phyloP scores from a whole-genome alignment of 306 rosid genomes.

The Dalbergia cochinchinensis region DNA sequence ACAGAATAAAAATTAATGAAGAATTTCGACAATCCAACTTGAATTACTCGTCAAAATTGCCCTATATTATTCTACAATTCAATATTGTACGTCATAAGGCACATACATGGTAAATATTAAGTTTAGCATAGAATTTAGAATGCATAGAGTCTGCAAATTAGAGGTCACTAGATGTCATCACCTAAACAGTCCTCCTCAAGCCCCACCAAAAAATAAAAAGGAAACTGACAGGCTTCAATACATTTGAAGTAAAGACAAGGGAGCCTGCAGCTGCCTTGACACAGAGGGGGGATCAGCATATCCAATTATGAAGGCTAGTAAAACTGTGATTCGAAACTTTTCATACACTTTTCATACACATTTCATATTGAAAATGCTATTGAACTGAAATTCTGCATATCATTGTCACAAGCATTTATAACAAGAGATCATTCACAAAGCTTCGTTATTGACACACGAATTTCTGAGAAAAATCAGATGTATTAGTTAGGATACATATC shows the following conservation, averaged over 20 bases:
- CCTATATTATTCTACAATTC: not conserved
- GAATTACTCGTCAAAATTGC: not conserved
- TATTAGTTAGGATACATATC: not conserved
- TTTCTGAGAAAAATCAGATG: not conserved
- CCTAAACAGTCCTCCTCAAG: not conserved
- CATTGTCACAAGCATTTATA: not conserved
- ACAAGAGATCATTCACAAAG: not conserved
- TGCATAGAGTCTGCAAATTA: not conserved
- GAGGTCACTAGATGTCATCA: not conserved
- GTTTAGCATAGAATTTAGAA: not conserved
- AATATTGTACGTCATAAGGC: not conserved
- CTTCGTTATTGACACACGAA: not conserved
- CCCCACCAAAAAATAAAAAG: not conserved
- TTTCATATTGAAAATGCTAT: not conserved
- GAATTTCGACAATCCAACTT: slow-evolving; percentile 16
- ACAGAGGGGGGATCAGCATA: not conserved
- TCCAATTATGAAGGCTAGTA: not conserved
- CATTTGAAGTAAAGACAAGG: not conserved
- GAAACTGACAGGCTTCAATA: not conserved
- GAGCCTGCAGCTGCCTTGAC: not conserved
- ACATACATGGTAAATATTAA: not conserved
- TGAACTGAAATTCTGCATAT: not conserved
- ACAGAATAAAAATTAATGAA: not conserved
- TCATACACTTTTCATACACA: not conserved
- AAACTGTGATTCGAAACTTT: not conserved